A percentile compares a stretch with the other conserved stretches of the same genome.
These are phyloP conservation scores for Calocybe gambosa DNA, from an alignment of 1,284 basidiomycete genomes.

Conservation along the genomic window DNA sequence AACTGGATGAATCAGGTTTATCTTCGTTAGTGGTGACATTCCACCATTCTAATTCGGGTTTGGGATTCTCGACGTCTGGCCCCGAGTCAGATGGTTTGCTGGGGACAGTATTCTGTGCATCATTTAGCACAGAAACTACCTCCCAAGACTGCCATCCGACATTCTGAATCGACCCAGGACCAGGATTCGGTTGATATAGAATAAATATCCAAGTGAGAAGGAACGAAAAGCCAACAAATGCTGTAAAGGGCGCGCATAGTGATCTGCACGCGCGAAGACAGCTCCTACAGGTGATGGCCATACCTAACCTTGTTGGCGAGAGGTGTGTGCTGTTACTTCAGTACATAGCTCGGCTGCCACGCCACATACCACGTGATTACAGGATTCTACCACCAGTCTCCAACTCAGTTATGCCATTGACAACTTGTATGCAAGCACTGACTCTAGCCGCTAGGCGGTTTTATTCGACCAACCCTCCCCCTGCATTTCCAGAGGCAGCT, in stretches of 20 bases:
- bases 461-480: constrained; percentile 40
- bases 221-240: constrained; percentile 60
- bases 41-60: constrained; percentile 61
- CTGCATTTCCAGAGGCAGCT: constrained; percentile 33
- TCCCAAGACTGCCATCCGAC: constrained; percentile 95
- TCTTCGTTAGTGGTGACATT: constrained; percentile 44
- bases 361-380: constrained; percentile 14
- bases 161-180: constrained; percentile 65
- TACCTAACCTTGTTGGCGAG: constrained; percentile 16
- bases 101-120: constrained; percentile 8
- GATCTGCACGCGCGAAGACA: constrained; percentile 32
- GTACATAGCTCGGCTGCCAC: too few relatives aligned
- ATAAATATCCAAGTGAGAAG: constrained; percentile 72
- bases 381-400: too few relatives aligned
- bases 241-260: constrained; percentile 50
- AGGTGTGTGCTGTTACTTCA: constrained; percentile 4
- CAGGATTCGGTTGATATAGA: constrained; percentile 67
- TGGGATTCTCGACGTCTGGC: constrained; percentile 4
- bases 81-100: constrained; percentile 7
- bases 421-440: constrained; percentile 20
- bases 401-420: neutral
- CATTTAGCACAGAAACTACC: constrained; percentile 32
- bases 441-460: constrained; percentile 32
- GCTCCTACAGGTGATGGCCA: constrained; percentile 27
- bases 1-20: constrained; percentile 49